Evolutionary conservation across 352 stramenopile genomes (phyloP), one percentile per base, ranked within the genome.

Genomic region (Phytophthora macrochlamydospora): DNA sequence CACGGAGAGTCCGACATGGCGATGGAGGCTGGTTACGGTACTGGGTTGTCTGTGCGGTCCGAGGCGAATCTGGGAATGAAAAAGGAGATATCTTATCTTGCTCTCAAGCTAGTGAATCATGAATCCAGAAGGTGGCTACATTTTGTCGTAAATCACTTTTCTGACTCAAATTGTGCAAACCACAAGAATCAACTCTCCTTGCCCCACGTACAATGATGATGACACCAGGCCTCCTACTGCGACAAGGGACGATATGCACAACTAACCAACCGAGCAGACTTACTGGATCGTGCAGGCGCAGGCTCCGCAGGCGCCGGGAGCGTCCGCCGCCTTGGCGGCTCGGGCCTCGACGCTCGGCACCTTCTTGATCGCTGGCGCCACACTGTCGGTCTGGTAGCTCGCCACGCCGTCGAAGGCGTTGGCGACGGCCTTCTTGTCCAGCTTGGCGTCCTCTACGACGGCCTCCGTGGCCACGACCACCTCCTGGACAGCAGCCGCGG

Each of bases 1-100:
- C 75, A 83, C 12, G 69, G 70, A 28, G 74, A 81, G 54, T 81
- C 67, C 30, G 74, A 81, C 74, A 81, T 81, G 7, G 12, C 64
- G 1, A 7, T 8, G 1, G n/a, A 14, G 18, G 32, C 37, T n/a
- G 14, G 40, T 48, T 24, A 43, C 11, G 33, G 43, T 46, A 9
- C 33, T 9, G 29, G 37, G 42, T 0, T 24, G 18, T 24, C 18
- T 18, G 7, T 59, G 42, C 42, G 37, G 44, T 57, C 44, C 32
- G 45, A 59, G 48, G 69, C 65, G 55, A 76, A 78, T 81, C 58
- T 42, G 48, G 43, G 59, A 81, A 69, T 81, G 73, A 71, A 45
- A 53, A 51, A 63, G n/a, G n/a, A 62, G 63, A 76, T 64, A 69
- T 73, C 57, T 51, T 35, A 33, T 28, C 28, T 40, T 40, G 35